Evolutionary conservation across 2,329 filamentous ascomycete genomes (phyloP), one percentile per base, ranked within the genome.

Genomic region (Colletotrichum zoysiae): DNA sequence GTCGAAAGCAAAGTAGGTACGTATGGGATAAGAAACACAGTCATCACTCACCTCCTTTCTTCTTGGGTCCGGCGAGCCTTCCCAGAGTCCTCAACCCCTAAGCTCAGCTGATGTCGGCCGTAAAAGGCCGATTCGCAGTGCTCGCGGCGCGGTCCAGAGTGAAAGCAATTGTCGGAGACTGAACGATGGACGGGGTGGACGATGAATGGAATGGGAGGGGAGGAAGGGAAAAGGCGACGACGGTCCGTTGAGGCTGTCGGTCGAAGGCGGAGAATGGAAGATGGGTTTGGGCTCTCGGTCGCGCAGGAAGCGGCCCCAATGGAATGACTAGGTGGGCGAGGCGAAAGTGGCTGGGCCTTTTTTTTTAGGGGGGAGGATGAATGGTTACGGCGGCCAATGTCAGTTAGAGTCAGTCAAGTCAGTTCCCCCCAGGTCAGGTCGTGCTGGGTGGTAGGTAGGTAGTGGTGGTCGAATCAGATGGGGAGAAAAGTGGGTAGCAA

Each of bases 31-130:
- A 50, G 55, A 69, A 60, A 59, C 30, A 44, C 51, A 51, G 60
- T 50, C 70, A 42, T 72, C 70, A 72, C 70, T 72, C 48, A 72
- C 70, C 70, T 72, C 70, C 70, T 70, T 64, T 72, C 66, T 65
- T 63, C 35, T 53, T 48, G 70, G 65, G 59, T 65, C 65, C 70
- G 65, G 70, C 70, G 73, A 69, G 74, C 69, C 73, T 74, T 70
- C 74, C 74, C 74, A 65, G 71, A 73, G 75, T 69, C 75, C 73
- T 69, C 76, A 73, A 74, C 73, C 76, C 76, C 78, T 75, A 74
- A 74, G 75, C 70, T 73, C 76, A 78, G 75, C 67, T 70, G 69
- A 70, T 72, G 66, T 76, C 68, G 76, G 76, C 78, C 77, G 73
- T 73, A 70, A 56, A 70, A 77, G 78, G 76, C 75, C 75, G 68